Base-by-base conservation (phyloP, 2,329 filamentous ascomycete genomes). In the Sarocladium strictum region DNA sequence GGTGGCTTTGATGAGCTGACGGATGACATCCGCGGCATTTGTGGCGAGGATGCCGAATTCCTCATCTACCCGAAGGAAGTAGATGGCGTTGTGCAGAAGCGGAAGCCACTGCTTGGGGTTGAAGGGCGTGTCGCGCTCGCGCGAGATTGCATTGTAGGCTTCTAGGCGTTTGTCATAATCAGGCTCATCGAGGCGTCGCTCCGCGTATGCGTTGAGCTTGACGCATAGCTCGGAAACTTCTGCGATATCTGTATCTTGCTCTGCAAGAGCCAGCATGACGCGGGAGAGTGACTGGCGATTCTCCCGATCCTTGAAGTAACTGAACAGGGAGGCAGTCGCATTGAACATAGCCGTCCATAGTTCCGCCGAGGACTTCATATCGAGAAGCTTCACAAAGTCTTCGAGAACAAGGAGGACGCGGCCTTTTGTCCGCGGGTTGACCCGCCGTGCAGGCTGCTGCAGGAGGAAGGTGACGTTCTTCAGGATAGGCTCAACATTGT, bases 71-170 rank as follows among this genome's bases (percentile, higher is more conserved):
- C 85, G 86, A 59, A 97, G 86, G 65, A 87, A 94, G 70, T 86
- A 97, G 2, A 96, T 77, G 74, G 96, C 81, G 65, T 97, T 99
- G 71, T 92, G 88, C 11, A 97, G 72, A 19, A 99, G 71, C 5
- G 94, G 92, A 53, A 86, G 80, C 93, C 94, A 99, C 68, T 96
- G 89, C 56, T 80, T 80, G 1, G 84, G 72, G 0, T 81, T 85
- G 57, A 92, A 83, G 0, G 75, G 70, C 1, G 66, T 66, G 35
- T 82, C 83, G n/a, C 80, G 73, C 2, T 81, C 72, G 38, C 81
- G 79, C 33, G 86, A 88, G 58, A 97, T 85, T 7, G 72, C 67
- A 56, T 79, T 85, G 71, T 94, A 97, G 2, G 90, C 91, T 47
- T 78, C 73, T 5, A 96, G 78, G 15, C 94, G 86, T 55, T 81